Percentiles rank a stretch among this genome's conserved stretches.
These are phyloP conservation scores for Mrakiaceae sp. DNA, from an alignment of 1,284 basidiomycete species.

Conservation along the genomic window DNA sequence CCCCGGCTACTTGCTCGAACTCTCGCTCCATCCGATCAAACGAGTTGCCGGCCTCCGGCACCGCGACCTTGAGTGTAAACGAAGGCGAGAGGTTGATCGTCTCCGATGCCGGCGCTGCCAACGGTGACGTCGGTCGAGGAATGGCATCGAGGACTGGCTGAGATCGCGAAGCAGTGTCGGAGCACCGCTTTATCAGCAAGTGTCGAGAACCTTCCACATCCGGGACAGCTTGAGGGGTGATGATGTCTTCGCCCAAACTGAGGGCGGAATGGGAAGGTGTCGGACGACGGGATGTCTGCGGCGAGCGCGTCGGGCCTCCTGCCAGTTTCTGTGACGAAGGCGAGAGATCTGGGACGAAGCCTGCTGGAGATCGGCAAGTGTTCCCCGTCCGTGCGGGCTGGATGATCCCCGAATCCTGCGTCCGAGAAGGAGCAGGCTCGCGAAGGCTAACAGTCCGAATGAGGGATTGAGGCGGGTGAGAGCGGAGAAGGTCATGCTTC, in stretches of 20 bases:
- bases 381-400: not conserved
- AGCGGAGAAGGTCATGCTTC: slow-evolving; percentile 2
- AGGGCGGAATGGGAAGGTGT: no score
- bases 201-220: no score
- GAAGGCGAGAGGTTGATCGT: not conserved
- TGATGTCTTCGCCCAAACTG: no score
- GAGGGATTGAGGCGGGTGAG: not conserved
- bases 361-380: not conserved
- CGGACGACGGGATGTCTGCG: no score
- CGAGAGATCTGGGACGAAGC: not conserved
- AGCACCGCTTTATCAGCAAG: no score
- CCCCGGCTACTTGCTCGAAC: not conserved
- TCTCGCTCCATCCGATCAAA: not conserved
- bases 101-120: not conserved
- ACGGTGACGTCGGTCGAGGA: not conserved
- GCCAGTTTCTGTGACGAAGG: not conserved
- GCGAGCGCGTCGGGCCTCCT: not conserved
- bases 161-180: no score
- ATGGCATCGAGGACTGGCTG: no score
- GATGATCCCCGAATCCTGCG: not conserved
- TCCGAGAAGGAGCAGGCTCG: not conserved
- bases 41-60: not conserved
- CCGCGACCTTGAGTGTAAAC: not conserved
- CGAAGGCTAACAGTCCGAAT: no score
- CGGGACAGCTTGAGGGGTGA: no score